These are phyloP conservation scores for Lipomyces chichibuensis DNA, from an alignment of 805 yeast genomes.

Conservation along the genomic window DNA sequence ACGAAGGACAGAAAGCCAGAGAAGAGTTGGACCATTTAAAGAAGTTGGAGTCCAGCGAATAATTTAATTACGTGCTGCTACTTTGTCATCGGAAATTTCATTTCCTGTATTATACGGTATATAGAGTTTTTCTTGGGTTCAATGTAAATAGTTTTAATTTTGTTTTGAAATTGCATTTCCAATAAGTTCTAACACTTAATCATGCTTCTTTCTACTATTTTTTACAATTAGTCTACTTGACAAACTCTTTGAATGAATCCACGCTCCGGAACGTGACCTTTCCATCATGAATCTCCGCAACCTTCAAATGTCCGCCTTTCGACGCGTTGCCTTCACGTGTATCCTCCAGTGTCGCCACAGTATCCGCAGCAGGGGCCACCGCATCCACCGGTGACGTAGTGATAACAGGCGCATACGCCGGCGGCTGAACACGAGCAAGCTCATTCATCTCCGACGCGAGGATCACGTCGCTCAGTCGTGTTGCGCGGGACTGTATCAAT, in stretches of 20 bases:
- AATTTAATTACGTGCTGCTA: background rate
- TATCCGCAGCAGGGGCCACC: constrained; percentile 6
- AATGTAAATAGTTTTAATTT: background rate
- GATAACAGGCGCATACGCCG: constrained; percentile 18
- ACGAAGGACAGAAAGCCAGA: constrained; percentile 19
- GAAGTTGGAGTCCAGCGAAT: constrained; percentile 11
- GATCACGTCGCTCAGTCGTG: constrained; percentile 37
- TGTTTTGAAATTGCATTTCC: background rate
- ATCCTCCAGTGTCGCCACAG: constrained; percentile 11
- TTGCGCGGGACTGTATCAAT: constrained; percentile 39
- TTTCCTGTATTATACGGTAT: background rate
- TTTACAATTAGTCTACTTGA: constrained; percentile 14
- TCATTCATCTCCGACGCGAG: constrained; percentile 36
- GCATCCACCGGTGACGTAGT: background rate
- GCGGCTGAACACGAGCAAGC: constrained; percentile 27
- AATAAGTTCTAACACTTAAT: background rate
- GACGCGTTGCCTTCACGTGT: constrained; percentile 29
- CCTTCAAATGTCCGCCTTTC: constrained; percentile 40
- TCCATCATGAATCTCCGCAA: constrained; percentile 41
- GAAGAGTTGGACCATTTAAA: constrained; percentile 26
- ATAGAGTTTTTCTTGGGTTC: background rate
- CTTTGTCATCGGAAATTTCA: background rate
- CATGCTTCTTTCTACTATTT: background rate
- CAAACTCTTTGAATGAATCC: constrained; percentile 36
- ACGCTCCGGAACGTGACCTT: constrained; percentile 40